Evolutionary conservation across 768 basidiomycete genomes (phyloP).

Genomic region (Sarcodon aspratus): DNA sequence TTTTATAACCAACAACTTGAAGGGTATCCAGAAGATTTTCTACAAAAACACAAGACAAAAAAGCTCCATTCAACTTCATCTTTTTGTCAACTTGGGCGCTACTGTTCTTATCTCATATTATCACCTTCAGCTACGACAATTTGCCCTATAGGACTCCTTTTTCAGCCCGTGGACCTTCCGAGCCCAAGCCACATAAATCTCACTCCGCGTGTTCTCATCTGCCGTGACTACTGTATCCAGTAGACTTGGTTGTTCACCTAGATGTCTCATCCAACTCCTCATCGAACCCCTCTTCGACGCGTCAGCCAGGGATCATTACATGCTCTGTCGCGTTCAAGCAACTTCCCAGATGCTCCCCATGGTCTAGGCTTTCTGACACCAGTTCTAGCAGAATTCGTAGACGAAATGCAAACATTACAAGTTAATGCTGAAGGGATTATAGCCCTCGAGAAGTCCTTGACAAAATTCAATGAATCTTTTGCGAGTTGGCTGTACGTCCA

Average conservation of each 20-base stretch:
- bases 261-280: conserved; percentile 29
- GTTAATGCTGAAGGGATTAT: conserved; percentile 64
- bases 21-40: too few species aligned
- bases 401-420: conserved; percentile 77
- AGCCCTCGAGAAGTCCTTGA: conserved; percentile 61
- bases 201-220: too few species aligned
- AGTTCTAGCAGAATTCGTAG: conserved; percentile 74
- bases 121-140: too few species aligned
- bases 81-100: too few species aligned
- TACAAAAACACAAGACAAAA: too few species aligned
- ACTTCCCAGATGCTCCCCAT: conserved; percentile 66
- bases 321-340: conserved; percentile 67
- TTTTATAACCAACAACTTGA: too few species aligned
- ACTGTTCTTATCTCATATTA: too few species aligned
- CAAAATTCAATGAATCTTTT: conserved; percentile 87
- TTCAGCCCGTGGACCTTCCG: too few species aligned
- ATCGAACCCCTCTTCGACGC: conserved; percentile 76
- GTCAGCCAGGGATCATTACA: conserved; percentile 89
- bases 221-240: too few species aligned
- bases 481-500: conserved; percentile 86
- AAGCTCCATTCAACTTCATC: too few species aligned
- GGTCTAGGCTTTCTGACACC: conserved; percentile 81
- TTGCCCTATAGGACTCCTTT: too few species aligned
- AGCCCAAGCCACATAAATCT: too few species aligned
- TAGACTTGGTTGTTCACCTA: not conserved